Conservation (phyloP, 768 basidiomycete genomes). For the Kwoniella shandongensis region DNA sequence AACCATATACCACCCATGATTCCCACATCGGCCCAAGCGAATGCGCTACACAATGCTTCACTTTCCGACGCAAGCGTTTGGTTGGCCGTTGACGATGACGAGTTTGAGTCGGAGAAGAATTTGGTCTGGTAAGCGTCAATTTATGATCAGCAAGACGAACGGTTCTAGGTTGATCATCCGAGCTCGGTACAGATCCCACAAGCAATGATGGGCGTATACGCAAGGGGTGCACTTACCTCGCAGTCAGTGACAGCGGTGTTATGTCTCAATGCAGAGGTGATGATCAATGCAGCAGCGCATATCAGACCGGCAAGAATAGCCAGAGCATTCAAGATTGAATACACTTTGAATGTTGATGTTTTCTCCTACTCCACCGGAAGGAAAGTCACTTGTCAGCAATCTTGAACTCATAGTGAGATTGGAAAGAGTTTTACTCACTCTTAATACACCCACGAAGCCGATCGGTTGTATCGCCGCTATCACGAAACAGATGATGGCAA, state of each 20-base stretch:
- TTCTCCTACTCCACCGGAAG: constrained; percentile 50
- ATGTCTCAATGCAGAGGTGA: constrained; percentile 76
- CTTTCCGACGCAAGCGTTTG: constrained; percentile 58
- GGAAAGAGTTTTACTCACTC: constrained; percentile 57
- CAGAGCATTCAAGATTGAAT: constrained; percentile 36
- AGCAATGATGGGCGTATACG: no score
- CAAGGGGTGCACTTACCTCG: constrained; percentile 49
- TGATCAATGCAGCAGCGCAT: constrained; percentile 75
- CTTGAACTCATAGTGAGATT: neutral
- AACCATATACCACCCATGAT: constrained; percentile 88
- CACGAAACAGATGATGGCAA: constrained; percentile 73
- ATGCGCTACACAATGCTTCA: constrained; percentile 77
- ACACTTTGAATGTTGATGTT: constrained; percentile 48
- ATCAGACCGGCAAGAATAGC: constrained; percentile 63
- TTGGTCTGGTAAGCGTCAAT: constrained; percentile 9
- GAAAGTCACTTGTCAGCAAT: no score
- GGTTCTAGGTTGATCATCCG: no score
- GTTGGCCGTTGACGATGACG: constrained; percentile 24
- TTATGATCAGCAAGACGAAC: neutral
- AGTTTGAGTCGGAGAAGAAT: constrained; percentile 48
- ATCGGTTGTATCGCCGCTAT: constrained; percentile 74
- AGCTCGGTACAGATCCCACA: no score
- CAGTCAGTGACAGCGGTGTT: constrained; percentile 69
- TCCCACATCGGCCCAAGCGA: constrained; percentile 88
- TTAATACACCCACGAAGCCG: constrained; percentile 80